These are phyloP conservation scores for Pseudocercospora crystallina DNA, from an alignment of 2,329 filamentous ascomycete genomes.

Conservation along the genomic window DNA sequence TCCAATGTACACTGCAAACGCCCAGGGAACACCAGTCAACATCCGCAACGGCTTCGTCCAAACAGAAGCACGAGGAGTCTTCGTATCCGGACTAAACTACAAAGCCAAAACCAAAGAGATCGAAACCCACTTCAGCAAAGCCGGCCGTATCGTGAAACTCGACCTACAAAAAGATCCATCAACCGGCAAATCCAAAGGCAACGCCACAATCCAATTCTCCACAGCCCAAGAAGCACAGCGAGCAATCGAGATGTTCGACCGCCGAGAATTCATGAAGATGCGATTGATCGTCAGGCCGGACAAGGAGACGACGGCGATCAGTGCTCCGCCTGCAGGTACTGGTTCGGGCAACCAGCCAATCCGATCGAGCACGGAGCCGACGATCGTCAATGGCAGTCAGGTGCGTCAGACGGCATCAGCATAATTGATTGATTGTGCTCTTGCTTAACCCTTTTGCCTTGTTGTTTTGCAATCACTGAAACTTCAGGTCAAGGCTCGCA, in stretches of 20 bases:
- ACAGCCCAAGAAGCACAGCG: slow-evolving; percentile 26
- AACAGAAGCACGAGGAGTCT: slow-evolving; percentile 31
- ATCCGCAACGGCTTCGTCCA: slow-evolving; percentile 23
- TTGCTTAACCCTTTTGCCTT: not conserved
- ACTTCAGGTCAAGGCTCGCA: slow-evolving; percentile 2
- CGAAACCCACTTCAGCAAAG: slow-evolving; percentile 26
- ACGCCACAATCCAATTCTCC: slow-evolving; percentile 29
- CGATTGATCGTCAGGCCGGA: slow-evolving; percentile 28
- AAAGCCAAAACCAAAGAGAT: slow-evolving; percentile 29
- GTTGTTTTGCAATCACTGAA: slow-evolving; percentile 6
- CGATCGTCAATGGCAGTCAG: slow-evolving; percentile 28
- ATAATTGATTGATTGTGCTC: no score
- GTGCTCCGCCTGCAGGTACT: slow-evolving; percentile 17
- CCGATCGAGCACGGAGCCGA: slow-evolving; percentile 13
- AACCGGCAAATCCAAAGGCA: slow-evolving; percentile 31
- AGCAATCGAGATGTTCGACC: slow-evolving; percentile 29
- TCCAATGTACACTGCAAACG: slow-evolving; percentile 21
- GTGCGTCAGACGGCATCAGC: slow-evolving; percentile 7
- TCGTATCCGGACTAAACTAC: slow-evolving; percentile 31
- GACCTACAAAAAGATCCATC: slow-evolving; percentile 26
- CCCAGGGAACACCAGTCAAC: slow-evolving; percentile 30
- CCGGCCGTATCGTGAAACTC: slow-evolving; percentile 28
- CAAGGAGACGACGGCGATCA: slow-evolving; percentile 26
- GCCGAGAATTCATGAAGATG: slow-evolving; percentile 25
- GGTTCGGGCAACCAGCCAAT: slow-evolving; percentile 1